Percentiles rank a stretch among this genome's conserved stretches.
Evolutionary conservation across 1,139 yeast genomes (phyloP).

Genomic region (Saccharomyces hybrid): DNA sequence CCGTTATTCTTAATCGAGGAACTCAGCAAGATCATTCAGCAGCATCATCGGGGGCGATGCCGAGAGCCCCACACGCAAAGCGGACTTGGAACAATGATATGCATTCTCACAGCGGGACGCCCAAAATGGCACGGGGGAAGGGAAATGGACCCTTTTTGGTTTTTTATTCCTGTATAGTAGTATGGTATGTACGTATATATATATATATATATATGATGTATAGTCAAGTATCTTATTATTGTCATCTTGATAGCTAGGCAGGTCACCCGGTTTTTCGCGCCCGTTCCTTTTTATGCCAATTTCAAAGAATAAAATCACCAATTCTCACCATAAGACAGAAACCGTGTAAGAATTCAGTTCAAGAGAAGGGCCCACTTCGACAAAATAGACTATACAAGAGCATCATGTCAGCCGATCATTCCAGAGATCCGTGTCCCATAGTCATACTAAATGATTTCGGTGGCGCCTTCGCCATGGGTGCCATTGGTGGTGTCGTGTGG

Average conservation of each 20-base stretch:
- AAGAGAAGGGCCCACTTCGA: background rate
- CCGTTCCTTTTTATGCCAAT: background rate
- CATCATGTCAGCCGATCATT: slow-evolving; percentile 84
- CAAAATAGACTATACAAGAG: background rate
- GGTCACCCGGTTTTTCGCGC: background rate
- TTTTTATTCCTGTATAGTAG: background rate
- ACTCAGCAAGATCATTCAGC: background rate
- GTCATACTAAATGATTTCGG: slow-evolving; percentile 95
- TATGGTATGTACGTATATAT: too few relatives aligned
- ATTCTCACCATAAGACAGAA: background rate
- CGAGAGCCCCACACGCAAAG: background rate
- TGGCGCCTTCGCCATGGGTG: slow-evolving; percentile 98
- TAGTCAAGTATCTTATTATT: background rate
- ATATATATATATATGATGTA: too few relatives aligned
- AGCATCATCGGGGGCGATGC: background rate
- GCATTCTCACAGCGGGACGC: background rate
- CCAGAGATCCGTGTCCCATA: slow-evolving; percentile 98
- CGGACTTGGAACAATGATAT: background rate
- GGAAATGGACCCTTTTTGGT: background rate
- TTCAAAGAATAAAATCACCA: background rate
- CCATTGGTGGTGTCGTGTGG: slow-evolving; percentile 97
- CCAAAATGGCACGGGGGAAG: background rate
- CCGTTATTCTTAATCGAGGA: background rate
- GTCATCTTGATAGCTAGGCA: background rate
- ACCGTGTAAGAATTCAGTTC: background rate